These are phyloP conservation scores for Pezicula neosporulosa DNA, from an alignment of 2,329 filamentous ascomycete species.

Conservation along the genomic window DNA sequence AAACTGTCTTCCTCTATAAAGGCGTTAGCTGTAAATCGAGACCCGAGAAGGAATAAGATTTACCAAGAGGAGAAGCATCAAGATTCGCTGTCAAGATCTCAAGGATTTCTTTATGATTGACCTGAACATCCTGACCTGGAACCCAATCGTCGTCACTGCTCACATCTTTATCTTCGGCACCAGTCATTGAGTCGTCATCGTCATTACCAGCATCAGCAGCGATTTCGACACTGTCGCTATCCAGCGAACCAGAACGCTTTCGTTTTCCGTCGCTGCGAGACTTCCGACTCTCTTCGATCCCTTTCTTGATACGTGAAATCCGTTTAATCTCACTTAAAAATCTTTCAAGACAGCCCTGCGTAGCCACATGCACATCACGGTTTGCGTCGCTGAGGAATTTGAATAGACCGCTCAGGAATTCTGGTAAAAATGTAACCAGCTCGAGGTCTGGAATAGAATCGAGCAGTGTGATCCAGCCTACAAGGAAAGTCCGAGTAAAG, in stretches of 20 bases:
- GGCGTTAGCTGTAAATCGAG: constrained; percentile 8
- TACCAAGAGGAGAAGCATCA: constrained; percentile 70
- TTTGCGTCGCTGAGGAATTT: constrained; percentile 92
- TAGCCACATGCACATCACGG: constrained; percentile 89
- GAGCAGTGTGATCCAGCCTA: constrained; percentile 91
- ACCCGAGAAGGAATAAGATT: constrained; percentile 15
- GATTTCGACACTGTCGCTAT: constrained; percentile 50
- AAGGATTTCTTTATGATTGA: constrained; percentile 88
- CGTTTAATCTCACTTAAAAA: constrained; percentile 93
- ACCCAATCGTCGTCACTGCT: constrained; percentile 91
- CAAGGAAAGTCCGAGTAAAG: constrained; percentile 90
- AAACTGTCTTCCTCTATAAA: constrained; percentile 80
- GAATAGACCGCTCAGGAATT: constrained; percentile 84
- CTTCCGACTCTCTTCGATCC: constrained; percentile 81
- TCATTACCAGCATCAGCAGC: constrained; percentile 57
- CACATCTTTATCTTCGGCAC: constrained; percentile 52
- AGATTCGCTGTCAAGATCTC: constrained; percentile 89
- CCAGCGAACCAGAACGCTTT: constrained; percentile 67
- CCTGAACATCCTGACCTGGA: constrained; percentile 92
- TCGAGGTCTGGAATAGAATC: constrained; percentile 97
- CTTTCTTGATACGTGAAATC: constrained; percentile 88
- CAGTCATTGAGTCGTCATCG: constrained; percentile 54
- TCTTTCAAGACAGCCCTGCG: constrained; percentile 81
- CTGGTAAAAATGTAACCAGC: constrained; percentile 86
- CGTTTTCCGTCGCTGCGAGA: constrained; percentile 57